Conservation (phyloP, 106 monocot genomes). For the Allium cepa region DNA sequence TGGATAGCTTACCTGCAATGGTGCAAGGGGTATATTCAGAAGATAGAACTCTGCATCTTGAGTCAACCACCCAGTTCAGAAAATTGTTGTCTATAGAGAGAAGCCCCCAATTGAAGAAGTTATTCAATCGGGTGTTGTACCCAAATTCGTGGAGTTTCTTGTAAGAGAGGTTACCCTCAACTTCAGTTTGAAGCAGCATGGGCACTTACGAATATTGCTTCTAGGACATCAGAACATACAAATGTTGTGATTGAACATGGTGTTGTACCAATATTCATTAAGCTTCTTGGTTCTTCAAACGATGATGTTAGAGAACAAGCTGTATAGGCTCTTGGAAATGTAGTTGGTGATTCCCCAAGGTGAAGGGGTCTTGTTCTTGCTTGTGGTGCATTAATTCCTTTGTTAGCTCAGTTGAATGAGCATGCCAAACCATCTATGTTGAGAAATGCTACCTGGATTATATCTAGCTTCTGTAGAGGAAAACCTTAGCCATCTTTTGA, state of each 20-base stretch:
- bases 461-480: constrained; percentile 36
- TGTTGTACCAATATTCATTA: constrained; percentile 13
- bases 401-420: constrained; percentile 19
- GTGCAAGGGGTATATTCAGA: constrained; percentile 44
- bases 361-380: constrained; percentile 26
- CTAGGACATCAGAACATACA: constrained; percentile 17
- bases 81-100: constrained; percentile 61
- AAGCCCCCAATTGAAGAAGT: constrained; percentile 73
- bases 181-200: constrained; percentile 48
- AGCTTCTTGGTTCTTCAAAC: constrained; percentile 10
- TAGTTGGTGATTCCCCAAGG: constrained; percentile 33
- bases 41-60: constrained; percentile 32
- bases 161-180: constrained; percentile 57
- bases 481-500: constrained; percentile 17
- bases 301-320: constrained; percentile 22
- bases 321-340: constrained; percentile 34
- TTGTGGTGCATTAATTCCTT: constrained; percentile 23
- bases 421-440: constrained; percentile 28
- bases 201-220: constrained; percentile 20
- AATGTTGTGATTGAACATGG: constrained; percentile 16
- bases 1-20: constrained; percentile 48
- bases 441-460: constrained; percentile 37
- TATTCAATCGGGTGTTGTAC: constrained; percentile 59
- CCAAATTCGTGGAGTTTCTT: constrained; percentile 58
- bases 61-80: constrained; percentile 47